Evolutionary conservation across 1,284 basidiomycete species (phyloP).

Genomic region (Ceratobasidium sp.): DNA sequence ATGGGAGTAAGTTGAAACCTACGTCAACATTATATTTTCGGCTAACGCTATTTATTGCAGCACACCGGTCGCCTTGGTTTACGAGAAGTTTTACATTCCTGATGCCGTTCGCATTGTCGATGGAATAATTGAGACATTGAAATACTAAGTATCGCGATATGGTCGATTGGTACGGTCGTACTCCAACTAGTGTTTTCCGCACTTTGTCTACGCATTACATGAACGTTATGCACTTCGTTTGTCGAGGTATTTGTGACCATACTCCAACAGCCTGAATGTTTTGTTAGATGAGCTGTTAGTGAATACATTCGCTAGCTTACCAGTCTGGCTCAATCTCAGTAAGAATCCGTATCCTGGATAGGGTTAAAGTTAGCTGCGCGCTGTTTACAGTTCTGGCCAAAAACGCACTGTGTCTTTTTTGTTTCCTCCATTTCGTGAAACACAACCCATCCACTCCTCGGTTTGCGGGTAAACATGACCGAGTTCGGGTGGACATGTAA

Average conservation of each 20-base stretch:
- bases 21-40: conserved; percentile 14
- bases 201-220: neutral
- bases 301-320: conserved; percentile 51
- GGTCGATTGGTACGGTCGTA: neutral
- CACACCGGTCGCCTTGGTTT: conserved; percentile 81
- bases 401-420: conserved; percentile 82
- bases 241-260: conserved; percentile 61
- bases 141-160: conserved; percentile 61
- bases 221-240: conserved; percentile 47
- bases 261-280: conserved; percentile 59
- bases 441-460: conserved; percentile 90
- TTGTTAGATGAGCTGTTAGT: conserved; percentile 6
- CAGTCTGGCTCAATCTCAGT: conserved; percentile 71
- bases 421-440: conserved; percentile 97
- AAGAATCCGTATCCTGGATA: conserved; percentile 63
- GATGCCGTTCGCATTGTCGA: conserved; percentile 86
- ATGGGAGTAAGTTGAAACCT: conserved; percentile 27
- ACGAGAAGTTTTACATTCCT: conserved; percentile 91
- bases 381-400: no score
- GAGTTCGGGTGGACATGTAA: conserved; percentile 94
- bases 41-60: conserved; percentile 56
- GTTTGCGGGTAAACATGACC: conserved; percentile 92
- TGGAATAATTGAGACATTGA: conserved; percentile 82
- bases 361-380: neutral
- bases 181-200: neutral